Evolutionary conservation across 352 stramenopile species (phyloP), one percentile per base, ranked within the genome.

Genomic region (Globisporangium nodosum): DNA sequence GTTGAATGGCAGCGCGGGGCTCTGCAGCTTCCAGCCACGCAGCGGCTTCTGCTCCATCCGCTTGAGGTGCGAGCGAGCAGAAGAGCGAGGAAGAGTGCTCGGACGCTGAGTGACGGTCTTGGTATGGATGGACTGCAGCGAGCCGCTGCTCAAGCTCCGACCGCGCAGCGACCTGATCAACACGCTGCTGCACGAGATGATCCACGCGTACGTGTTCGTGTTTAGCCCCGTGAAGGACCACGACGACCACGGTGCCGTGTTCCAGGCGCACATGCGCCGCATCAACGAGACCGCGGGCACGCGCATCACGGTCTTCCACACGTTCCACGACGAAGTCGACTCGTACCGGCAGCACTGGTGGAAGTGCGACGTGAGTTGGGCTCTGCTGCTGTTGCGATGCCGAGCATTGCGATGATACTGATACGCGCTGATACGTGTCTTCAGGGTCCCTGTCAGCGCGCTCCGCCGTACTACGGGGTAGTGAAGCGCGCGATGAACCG

Each of bases 101-200:
- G 5, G 31, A 40, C 35, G 35, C 35, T 15, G 35, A 15, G 31
- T 39, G 33, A 39, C 33, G 33, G 33, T 39, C 33, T 7, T 24
- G 21, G 21, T 24, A 24, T 24, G 5, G 2, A 7, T 20, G 1
- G 40, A 11, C 42, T 20, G 16, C 13, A 93, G 82, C 68, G 81
- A 94, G 56, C 83, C 88, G 31, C 60, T 96, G 47, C 74, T 96
- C 3, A 86, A 87, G 60, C 78, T 95, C 53, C 83, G 86, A 7
- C 83, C 84, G 31, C 77, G 86, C 1, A 80, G 80, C 42, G 88
- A 96, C 58, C 69, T 92, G 54, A 74, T 96, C 53, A 96, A 96
- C 55, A 96, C 88, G 47, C 67, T 96, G 27, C 56, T 96, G 81
- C 88, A 96, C 58, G 88, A 96, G 60, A 96, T 96, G 86, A 94